Evolutionary conservation across 148 eudicot species (phyloP).

Genomic region (Rhododendron vialii): DNA sequence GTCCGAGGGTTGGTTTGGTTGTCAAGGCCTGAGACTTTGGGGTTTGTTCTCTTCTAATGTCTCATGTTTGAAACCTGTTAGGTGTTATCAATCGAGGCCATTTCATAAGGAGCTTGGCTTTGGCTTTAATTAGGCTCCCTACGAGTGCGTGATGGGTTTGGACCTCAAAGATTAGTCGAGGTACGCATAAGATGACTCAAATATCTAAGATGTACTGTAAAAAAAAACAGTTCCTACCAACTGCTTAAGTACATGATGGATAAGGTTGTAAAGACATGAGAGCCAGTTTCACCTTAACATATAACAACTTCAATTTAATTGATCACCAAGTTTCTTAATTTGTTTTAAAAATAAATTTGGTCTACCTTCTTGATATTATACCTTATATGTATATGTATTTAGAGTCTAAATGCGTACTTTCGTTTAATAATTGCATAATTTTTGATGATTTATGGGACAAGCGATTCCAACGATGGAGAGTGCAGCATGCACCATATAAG

Average conservation of each 20-base stretch:
- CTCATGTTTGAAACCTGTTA: too few species aligned
- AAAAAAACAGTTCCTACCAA: background rate
- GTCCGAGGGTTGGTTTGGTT: too few species aligned
- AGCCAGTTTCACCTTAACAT: background rate
- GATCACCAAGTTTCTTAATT: background rate
- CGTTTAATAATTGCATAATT: background rate
- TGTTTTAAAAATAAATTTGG: background rate
- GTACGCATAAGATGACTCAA: too few species aligned
- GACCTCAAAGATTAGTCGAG: too few species aligned
- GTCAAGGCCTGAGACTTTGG: too few species aligned
- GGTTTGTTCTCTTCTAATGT: too few species aligned
- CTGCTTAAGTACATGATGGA: background rate
- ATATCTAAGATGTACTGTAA: too few species aligned
- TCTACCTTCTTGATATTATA: background rate
- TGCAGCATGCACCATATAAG: conserved; percentile 14
- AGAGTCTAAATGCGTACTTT: background rate
- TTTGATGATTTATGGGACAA: conserved; percentile 8
- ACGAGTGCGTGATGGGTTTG: too few species aligned
- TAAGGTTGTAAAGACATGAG: background rate
- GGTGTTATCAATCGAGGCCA: too few species aligned
- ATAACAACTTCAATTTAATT: background rate
- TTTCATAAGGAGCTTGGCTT: too few species aligned
- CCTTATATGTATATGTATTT: background rate
- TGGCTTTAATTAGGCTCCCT: too few species aligned
- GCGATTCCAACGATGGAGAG: conserved; percentile 7